Percentiles rank a stretch among this genome's conserved stretches.
Conservation (phyloP, 148 eudicot species). For the Chenopodium formosanum region DNA sequence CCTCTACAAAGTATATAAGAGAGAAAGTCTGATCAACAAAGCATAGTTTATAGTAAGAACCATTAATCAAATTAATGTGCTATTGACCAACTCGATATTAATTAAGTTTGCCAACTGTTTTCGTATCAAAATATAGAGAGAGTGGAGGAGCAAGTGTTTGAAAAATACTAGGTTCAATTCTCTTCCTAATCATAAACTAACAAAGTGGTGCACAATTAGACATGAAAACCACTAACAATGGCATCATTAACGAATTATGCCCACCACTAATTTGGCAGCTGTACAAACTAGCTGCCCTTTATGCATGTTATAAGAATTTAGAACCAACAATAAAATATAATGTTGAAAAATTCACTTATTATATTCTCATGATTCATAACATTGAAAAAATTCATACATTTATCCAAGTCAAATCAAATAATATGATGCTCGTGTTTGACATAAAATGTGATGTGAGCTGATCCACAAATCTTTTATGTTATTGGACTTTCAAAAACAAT, state of each 20-base stretch:
- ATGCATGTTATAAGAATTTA: background rate
- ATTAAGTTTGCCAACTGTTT: too few species aligned
- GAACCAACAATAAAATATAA: background rate
- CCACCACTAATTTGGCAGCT: conserved; percentile 2
- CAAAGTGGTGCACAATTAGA: conserved; percentile 5
- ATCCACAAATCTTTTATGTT: background rate
- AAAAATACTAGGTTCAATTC: background rate
- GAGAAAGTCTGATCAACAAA: too few species aligned
- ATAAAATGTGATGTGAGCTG: background rate
- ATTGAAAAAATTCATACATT: background rate
- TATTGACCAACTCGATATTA: too few species aligned
- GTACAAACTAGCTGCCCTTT: conserved; percentile 1
- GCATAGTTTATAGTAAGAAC: too few species aligned
- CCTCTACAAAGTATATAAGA: too few species aligned
- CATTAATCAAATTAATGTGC: too few species aligned
- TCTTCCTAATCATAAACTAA: background rate
- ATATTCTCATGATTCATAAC: background rate
- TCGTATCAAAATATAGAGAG: background rate
- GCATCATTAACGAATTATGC: conserved; percentile 12
- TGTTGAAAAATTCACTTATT: background rate
- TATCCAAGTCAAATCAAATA: background rate
- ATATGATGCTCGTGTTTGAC: background rate
- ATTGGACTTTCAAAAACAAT: background rate
- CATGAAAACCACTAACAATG: conserved; percentile 7
- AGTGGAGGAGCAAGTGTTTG: background rate